Percentiles rank a stretch among this genome's conserved stretches.
Evolutionary conservation across 139 green algal species (phyloP).

Genomic region (Haematococcus sp.): DNA sequence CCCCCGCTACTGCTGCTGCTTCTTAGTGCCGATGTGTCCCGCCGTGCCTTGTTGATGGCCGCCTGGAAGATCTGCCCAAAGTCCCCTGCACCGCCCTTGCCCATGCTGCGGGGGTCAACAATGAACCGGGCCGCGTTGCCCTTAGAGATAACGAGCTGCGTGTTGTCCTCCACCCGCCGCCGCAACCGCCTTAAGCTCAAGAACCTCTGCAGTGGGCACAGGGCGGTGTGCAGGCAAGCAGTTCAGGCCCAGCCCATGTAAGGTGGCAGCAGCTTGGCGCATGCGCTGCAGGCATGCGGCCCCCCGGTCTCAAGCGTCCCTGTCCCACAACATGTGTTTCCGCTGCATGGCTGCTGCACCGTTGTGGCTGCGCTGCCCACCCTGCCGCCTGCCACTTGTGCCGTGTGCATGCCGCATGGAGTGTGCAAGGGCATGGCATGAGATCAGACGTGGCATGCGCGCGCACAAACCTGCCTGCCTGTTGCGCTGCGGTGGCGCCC

Average conservation of each 20-base stretch:
- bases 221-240: background rate
- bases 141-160: background rate
- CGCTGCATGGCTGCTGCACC: too few relatives aligned
- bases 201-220: slow-evolving; percentile 3
- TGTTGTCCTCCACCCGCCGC: background rate
- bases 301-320: background rate
- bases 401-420: too few relatives aligned
- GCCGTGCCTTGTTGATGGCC: too few relatives aligned
- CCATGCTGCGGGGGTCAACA: background rate
- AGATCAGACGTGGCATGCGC: too few relatives aligned
- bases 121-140: slow-evolving; percentile 2
- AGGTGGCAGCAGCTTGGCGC: background rate
- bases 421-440: too few relatives aligned
- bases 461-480: too few relatives aligned
- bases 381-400: too few relatives aligned
- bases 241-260: background rate
- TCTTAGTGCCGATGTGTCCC: background rate
- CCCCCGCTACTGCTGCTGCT: slow-evolving; percentile 8
- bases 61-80: too few relatives aligned
- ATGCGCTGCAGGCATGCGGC: background rate
- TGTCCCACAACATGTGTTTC: too few relatives aligned
- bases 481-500: too few relatives aligned
- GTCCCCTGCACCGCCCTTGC: too few relatives aligned
- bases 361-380: too few relatives aligned
- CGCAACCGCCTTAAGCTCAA: background rate